Evolutionary conservation across 768 basidiomycete genomes (phyloP), one percentile per base, ranked within the genome.

Genomic region (Tubosaeta sp.): DNA sequence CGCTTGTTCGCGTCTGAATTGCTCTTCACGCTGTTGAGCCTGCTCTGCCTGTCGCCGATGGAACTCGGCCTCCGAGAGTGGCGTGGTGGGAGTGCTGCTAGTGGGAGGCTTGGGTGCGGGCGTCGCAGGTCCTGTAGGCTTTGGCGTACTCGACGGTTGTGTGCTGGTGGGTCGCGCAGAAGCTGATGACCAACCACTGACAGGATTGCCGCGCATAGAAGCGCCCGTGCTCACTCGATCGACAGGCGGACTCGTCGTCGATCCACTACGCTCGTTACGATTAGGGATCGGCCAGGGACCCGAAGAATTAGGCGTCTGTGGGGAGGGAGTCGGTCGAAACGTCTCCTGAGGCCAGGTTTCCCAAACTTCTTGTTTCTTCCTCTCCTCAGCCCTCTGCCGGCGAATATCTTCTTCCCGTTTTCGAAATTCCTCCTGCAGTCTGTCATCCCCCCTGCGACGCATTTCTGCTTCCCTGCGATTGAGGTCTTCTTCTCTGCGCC

Each of bases 1-100:
- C 64, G 85, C 84, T 64, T 89, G 85, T 64, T 87, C 84, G 52
- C 74, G 75, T 41, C 78, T 79, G 70, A 88, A 89, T 50, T 73
- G 74, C 72, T 88, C 86, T 61, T 85, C 82, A 63, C 86, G 87
- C 54, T 77, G 74, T 43, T 80, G 75, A 27, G 78, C 78, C 29
- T 82, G 78, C 59, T 87, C 83, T 19, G 76, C 82, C 55, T 85
- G 83, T 14, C 80, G 80, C 29, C 83, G 80, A 17, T 76, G 71
- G 78, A 85, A 83, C 48, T 86, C 83, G 5, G 75, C 74, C 55
- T 84, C 79, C 11, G 74, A 57, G 13, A 63, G 35, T 32, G 66
- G 47, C 17, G 65, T 9, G n/a, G n/a, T 60, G 16, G 59, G 64
- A 7, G 59, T 56, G 46, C 54, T 53, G 14, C 51, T 55, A 5